These are phyloP conservation scores for Nitzschia inconspicua DNA, from an alignment of 108 stramenopile genomes.

Conservation along the genomic window DNA sequence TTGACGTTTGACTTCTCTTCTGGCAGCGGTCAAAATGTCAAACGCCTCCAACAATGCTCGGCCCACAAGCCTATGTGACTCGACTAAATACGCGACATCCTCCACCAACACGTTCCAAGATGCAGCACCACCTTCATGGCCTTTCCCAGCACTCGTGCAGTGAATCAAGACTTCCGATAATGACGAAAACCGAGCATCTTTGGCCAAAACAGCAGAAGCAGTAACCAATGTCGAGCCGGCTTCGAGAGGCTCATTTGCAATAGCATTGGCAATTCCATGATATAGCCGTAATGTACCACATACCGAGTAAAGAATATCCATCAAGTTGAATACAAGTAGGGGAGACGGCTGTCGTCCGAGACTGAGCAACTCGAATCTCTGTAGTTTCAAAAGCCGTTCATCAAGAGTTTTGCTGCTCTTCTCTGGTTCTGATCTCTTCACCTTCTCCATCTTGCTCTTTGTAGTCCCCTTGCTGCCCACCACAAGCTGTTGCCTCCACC, in stretches of 20 bases:
- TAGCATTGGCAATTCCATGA: conserved; percentile 36
- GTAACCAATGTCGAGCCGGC: conserved; percentile 28
- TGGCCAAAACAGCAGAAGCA: conserved; percentile 28
- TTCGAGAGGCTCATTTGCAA: conserved; percentile 15
- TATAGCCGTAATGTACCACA: conserved; percentile 36
- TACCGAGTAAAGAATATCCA: conserved; percentile 35
- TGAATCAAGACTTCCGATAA: conserved; percentile 23
- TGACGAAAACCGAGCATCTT: conserved; percentile 18
- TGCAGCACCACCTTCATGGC: not conserved
- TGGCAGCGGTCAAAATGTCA: conserved; percentile 31
- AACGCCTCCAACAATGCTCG: conserved; percentile 40
- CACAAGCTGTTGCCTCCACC: conserved; percentile 41
- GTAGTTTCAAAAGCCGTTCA: conserved; percentile 22
- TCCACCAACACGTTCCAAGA: conserved; percentile 24
- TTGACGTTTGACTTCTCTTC: not conserved
- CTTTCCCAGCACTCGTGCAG: not conserved
- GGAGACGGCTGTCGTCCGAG: conserved; percentile 4
- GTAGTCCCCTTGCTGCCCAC: not conserved
- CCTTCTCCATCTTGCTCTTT: not conserved
- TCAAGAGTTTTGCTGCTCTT: conserved; percentile 13
- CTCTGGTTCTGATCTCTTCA: not conserved
- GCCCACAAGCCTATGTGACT: conserved; percentile 24
- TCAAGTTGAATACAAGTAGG: conserved; percentile 26
- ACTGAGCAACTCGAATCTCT: not conserved
- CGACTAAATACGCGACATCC: conserved; percentile 27